phyloP scores from a whole-genome alignment of 768 basidiomycete species.

The Podaxis sp. region DNA sequence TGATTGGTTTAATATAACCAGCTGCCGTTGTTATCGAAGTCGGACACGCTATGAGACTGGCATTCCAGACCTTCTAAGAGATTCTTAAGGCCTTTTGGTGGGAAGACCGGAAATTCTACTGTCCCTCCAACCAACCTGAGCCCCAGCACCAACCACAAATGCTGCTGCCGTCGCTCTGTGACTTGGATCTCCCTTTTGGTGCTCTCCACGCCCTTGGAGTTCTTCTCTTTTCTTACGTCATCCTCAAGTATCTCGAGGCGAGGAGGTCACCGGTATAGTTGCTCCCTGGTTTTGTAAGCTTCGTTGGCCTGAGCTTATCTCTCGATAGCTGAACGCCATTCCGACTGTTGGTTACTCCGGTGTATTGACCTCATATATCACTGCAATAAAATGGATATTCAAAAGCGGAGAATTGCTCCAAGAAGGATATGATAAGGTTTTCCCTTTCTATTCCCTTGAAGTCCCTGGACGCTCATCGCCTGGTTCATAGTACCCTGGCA shows the following conservation, averaged over 20 bases:
- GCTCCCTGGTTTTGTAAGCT: neutral
- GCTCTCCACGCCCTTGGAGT: neutral
- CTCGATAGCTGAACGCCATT: conserved; percentile 14
- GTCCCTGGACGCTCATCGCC: too few species aligned
- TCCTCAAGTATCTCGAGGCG: neutral
- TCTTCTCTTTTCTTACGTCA: neutral
- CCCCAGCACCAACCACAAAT: neutral
- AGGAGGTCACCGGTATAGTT: neutral
- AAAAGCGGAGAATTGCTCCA: conserved; percentile 22
- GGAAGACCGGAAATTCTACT: neutral
- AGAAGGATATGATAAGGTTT: conserved; percentile 23
- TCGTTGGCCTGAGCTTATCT: conserved; percentile 7
- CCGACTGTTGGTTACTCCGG: conserved; percentile 25
- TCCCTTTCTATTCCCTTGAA: neutral
- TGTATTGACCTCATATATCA: conserved; percentile 23
- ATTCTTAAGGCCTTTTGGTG: neutral
- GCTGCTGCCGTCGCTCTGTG: neutral
- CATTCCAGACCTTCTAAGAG: neutral
- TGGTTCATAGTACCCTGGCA: conserved; percentile 18
- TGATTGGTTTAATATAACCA: neutral
- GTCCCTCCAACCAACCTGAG: neutral
- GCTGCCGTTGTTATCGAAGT: neutral
- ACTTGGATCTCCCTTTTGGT: neutral
- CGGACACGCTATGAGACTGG: neutral
- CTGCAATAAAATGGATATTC: conserved; percentile 21